Evolutionary conservation across 148 eudicot species (phyloP).

Genomic region (Silene latifolia): DNA sequence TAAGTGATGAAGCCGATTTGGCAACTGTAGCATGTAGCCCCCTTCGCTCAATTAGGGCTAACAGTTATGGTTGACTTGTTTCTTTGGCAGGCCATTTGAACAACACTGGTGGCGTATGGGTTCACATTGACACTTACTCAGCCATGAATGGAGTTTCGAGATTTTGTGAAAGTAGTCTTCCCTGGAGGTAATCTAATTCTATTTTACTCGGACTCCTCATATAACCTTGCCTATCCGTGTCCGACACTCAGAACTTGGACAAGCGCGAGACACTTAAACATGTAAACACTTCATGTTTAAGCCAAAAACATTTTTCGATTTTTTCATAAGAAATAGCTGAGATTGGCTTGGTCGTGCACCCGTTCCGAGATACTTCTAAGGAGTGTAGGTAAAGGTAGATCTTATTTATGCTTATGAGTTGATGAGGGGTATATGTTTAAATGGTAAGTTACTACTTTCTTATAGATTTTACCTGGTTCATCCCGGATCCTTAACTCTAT

Average conservation of each 20-base stretch:
- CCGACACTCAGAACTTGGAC: background rate
- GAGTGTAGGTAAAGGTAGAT: background rate
- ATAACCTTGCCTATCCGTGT: background rate
- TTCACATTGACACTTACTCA: slow-evolving; percentile 84
- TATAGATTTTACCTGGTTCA: no score
- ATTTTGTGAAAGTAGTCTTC: slow-evolving; percentile 62
- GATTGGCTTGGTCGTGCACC: background rate
- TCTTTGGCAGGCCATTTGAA: slow-evolving; percentile 44
- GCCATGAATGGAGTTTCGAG: slow-evolving; percentile 94
- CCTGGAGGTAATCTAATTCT: slow-evolving; percentile 65
- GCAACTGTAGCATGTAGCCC: background rate
- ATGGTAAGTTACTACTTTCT: no score
- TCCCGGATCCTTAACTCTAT: no score
- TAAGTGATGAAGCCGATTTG: background rate
- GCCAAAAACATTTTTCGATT: background rate
- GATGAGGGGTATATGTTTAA: background rate
- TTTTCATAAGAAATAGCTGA: background rate
- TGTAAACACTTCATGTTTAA: background rate
- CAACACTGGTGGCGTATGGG: slow-evolving; percentile 49
- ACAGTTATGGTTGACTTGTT: slow-evolving; percentile 4
- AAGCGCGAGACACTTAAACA: background rate
- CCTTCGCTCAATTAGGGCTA: background rate
- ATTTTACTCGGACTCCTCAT: no score
- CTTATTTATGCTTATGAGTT: slow-evolving; percentile 12
- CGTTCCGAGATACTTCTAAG: background rate